Evolutionary conservation across 83 land plant genomes (phyloP).

Genomic region (Isoetes engelmannii): DNA sequence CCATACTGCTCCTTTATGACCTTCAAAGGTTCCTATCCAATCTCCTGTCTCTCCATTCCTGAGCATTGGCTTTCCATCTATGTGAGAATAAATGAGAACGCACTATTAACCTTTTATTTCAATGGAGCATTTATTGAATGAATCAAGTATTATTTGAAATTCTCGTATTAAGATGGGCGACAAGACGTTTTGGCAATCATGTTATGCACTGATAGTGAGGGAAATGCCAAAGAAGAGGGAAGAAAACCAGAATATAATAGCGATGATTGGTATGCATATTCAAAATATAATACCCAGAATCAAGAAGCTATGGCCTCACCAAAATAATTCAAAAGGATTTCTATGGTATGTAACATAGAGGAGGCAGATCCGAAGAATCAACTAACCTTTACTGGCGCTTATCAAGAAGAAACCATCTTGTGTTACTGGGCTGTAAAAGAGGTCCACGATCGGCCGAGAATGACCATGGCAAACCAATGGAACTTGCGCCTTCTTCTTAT

Average conservation of each 20-base stretch:
- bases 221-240: too few relatives aligned
- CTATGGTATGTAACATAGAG: background rate
- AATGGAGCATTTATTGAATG: too few relatives aligned
- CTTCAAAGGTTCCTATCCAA: conserved; percentile 95
- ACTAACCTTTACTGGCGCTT: conserved; percentile 64
- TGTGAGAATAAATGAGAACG: background rate
- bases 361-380: too few relatives aligned
- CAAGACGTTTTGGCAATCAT: too few relatives aligned
- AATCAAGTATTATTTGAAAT: too few relatives aligned
- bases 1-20: conserved; percentile 95
- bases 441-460: conserved; percentile 71
- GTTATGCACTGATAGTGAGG: too few relatives aligned
- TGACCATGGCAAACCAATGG: conserved; percentile 81
- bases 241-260: too few relatives aligned
- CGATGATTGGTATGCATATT: too few relatives aligned
- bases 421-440: conserved; percentile 86
- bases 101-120: too few relatives aligned
- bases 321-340: background rate
- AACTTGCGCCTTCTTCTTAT: conserved; percentile 69
- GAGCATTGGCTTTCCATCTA: conserved; percentile 86
- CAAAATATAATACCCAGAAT: too few relatives aligned
- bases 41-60: conserved; percentile 95
- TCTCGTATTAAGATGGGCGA: too few relatives aligned
- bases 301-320: too few relatives aligned
- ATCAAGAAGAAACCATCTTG: conserved; percentile 84